Conservation (phyloP, 78 protist genomes). For the Chrysochromulina tobinii region DNA sequence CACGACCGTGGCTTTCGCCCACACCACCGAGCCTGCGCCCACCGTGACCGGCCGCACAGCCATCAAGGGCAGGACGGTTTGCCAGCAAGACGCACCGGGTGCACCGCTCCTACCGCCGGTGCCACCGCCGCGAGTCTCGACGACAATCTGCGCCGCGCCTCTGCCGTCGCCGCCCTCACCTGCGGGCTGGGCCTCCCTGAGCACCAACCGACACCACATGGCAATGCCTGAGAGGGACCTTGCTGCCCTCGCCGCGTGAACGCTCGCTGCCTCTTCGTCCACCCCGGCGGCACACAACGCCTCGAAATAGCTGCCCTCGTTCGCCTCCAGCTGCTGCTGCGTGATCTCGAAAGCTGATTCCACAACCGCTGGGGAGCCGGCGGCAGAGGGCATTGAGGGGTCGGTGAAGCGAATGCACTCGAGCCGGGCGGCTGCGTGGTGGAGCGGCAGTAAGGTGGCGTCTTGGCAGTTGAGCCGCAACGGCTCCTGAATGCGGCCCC, state of each 20-base stretch:
- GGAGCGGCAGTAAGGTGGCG: not conserved
- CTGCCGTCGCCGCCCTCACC: not conserved
- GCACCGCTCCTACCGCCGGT: no score
- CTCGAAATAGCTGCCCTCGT: not conserved
- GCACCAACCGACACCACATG: not conserved
- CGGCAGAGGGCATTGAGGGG: not conserved
- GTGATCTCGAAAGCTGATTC: not conserved
- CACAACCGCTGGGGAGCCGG: not conserved
- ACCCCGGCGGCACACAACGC: not conserved
- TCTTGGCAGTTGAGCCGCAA: slow-evolving; percentile 15
- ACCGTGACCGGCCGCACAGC: not conserved
- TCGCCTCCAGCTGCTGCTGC: not conserved
- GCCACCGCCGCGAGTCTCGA: no score
- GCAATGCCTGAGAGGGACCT: not conserved
- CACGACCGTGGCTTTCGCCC: not conserved
- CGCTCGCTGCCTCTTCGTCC: not conserved
- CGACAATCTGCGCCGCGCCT: not conserved
- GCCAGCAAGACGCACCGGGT: not conserved
- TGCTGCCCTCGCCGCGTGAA: not conserved
- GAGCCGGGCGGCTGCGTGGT: not conserved
- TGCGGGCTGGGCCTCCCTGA: not conserved
- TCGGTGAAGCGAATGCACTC: not conserved
- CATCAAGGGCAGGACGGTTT: not conserved
- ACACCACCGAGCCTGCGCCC: not conserved
- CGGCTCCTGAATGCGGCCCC: not conserved